Evolutionary conservation across 805 yeast species (phyloP), one percentile per base, ranked within the genome.

Genomic region (Kluyveromyces nonfermentans): DNA sequence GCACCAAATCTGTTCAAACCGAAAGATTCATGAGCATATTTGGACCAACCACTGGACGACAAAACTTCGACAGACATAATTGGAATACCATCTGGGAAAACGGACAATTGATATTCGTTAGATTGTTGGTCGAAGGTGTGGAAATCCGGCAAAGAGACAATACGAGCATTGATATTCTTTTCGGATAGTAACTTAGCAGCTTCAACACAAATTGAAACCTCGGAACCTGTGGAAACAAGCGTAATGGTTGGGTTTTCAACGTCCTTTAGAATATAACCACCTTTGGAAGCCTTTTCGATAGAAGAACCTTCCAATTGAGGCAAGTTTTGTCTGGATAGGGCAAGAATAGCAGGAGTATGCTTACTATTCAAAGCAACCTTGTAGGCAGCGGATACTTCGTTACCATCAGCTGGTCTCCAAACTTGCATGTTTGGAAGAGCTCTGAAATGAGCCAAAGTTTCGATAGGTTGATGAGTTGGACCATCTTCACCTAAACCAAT

Each of bases 1-100:
- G 89, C 93, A 77, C 98, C 98, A 65, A 93, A 93, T 73, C 86
- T 80, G 78, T 87, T 80, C 63, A 93, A 75, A 71, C 97, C 96
- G 60, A 90, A 86, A 69, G 88, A 95, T 74, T 85, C 94, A 73
- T 93, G 98, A 47, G 97, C 78, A 75, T 88, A 93, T 70, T 81
- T 85, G 59, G 82, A 73, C 98, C 98, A 93, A 46, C 96, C 96
- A 57, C 76, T 72, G 43, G 96, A 80, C 45, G 95, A 69, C 80
- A 87, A 74, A 42, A 88, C 97, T 78, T 93, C 98, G 53, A 90
- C 85, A 45, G 96, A 86, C 69, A 93, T 53, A 63, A 86, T 80
- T 67, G 97, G 97, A 45, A 85, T 79, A 60, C 93, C 94, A 65
- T 89, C 94, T 64, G 98, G 98, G 69, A 93, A 75, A 50, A 93